Conservation (phyloP, 202 grass and related monocot species). For the Miscanthus sacchariflorus region DNA sequence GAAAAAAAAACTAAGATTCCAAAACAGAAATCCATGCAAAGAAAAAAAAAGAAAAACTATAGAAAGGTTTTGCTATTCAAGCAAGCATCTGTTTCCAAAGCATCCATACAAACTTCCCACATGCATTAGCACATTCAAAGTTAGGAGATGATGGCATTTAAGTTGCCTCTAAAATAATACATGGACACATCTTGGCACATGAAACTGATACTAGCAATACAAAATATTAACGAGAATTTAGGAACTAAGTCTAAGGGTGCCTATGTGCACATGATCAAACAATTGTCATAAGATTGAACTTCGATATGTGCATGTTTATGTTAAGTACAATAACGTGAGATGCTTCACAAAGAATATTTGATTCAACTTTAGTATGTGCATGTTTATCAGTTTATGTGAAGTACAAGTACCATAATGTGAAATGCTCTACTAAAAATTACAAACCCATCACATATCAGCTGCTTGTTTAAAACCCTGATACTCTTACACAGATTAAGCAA, state of each 20-base stretch:
- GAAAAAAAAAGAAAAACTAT: background rate
- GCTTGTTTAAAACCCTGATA: background rate
- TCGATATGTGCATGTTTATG: slow-evolving; percentile 2
- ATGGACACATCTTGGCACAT: background rate
- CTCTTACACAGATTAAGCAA: background rate
- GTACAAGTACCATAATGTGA: background rate
- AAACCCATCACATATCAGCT: background rate
- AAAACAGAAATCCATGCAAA: background rate
- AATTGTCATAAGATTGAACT: background rate
- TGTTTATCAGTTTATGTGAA: background rate
- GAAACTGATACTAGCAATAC: background rate
- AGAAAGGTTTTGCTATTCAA: background rate
- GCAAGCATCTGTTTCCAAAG: background rate
- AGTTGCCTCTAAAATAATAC: background rate
- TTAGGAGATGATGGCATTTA: background rate
- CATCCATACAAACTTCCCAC: background rate
- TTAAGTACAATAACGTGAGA: background rate
- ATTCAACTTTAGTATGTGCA: background rate
- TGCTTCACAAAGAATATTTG: background rate
- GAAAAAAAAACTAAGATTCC: background rate
- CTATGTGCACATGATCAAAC: background rate
- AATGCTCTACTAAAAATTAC: background rate
- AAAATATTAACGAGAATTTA: background rate
- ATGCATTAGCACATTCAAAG: background rate
- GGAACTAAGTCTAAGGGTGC: background rate